These are phyloP conservation scores for Verticillium nubilum DNA, from an alignment of 2,329 filamentous ascomycete species.

Conservation along the genomic window DNA sequence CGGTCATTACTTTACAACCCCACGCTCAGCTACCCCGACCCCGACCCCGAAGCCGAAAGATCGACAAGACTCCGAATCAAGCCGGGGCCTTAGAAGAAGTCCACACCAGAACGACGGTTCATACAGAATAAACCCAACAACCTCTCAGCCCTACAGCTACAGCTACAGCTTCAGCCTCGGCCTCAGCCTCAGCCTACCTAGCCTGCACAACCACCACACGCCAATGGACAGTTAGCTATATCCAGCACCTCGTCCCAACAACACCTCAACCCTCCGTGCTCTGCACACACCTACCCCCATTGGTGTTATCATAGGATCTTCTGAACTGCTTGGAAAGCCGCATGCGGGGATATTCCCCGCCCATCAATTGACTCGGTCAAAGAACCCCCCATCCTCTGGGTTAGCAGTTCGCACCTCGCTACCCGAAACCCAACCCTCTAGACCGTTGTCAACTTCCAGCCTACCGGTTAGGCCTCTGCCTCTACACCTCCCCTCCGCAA, in stretches of 20 bases:
- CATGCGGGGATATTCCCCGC: conserved; percentile 16
- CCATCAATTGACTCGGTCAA: conserved; percentile 14
- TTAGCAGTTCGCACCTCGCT: conserved; percentile 7
- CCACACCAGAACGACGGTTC: background rate
- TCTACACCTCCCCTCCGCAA: background rate
- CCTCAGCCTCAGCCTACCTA: too few species aligned
- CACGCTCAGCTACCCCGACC: conserved; percentile 8
- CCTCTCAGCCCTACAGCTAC: conserved; percentile 1
- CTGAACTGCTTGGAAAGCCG: conserved; percentile 11
- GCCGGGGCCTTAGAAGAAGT: background rate
- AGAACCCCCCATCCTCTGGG: conserved; percentile 7
- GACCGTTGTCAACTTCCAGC: background rate
- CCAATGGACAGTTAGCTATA: background rate
- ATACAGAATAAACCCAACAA: background rate
- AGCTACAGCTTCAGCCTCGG: too few species aligned
- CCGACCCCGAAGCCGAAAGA: conserved; percentile 11
- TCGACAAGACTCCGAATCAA: background rate
- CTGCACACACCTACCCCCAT: conserved; percentile 9
- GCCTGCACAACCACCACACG: conserved; percentile 5
- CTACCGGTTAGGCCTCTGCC: background rate
- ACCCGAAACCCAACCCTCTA: background rate
- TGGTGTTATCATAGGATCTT: conserved; percentile 7
- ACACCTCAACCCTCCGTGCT: background rate
- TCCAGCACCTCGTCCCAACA: background rate
- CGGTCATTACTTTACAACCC: conserved; percentile 6